Percentiles rank a stretch among this genome's conserved stretches.
Evolutionary conservation across 2,329 filamentous ascomycete genomes (phyloP).

Genomic region (Thelonectria rubi): DNA sequence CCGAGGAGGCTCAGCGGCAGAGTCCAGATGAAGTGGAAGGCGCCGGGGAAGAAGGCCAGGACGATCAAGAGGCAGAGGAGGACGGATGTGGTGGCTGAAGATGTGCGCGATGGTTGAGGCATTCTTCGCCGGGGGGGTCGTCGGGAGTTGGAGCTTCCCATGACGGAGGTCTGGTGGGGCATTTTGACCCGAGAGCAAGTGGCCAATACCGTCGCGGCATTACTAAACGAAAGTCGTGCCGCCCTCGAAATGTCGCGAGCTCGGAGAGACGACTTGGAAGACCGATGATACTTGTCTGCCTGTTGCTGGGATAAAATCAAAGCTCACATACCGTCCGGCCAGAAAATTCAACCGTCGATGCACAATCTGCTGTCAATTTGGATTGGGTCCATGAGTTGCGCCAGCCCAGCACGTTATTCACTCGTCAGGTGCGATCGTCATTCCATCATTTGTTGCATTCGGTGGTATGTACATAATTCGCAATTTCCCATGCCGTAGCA

Average conservation of each 20-base stretch:
- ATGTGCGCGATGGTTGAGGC: constrained; percentile 51
- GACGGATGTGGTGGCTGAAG: constrained; percentile 52
- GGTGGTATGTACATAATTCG: constrained; percentile 39
- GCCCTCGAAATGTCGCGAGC: not conserved
- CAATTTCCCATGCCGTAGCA: constrained; percentile 24
- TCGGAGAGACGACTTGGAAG: not conserved
- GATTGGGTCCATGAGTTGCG: not conserved
- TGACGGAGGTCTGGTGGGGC: constrained; percentile 43
- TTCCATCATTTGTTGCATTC: constrained; percentile 38
- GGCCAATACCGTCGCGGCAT: constrained; percentile 33
- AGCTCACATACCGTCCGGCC: not conserved
- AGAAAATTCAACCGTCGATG: not conserved
- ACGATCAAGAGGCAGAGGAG: constrained; percentile 59
- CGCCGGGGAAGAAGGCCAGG: constrained; percentile 60
- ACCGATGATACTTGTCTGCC: not conserved
- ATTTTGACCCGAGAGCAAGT: not conserved
- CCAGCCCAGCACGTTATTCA: not conserved
- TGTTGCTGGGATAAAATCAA: no score
- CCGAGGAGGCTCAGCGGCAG: constrained; percentile 55
- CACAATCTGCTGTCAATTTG: not conserved
- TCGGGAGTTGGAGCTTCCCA: constrained; percentile 29
- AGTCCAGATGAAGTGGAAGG: constrained; percentile 63
- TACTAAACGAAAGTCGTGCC: constrained; percentile 27
- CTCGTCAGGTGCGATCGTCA: constrained; percentile 2
- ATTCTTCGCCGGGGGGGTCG: constrained; percentile 42